Base-by-base conservation (phyloP, 768 basidiomycete genomes). In the Amanita thiersii region DNA sequence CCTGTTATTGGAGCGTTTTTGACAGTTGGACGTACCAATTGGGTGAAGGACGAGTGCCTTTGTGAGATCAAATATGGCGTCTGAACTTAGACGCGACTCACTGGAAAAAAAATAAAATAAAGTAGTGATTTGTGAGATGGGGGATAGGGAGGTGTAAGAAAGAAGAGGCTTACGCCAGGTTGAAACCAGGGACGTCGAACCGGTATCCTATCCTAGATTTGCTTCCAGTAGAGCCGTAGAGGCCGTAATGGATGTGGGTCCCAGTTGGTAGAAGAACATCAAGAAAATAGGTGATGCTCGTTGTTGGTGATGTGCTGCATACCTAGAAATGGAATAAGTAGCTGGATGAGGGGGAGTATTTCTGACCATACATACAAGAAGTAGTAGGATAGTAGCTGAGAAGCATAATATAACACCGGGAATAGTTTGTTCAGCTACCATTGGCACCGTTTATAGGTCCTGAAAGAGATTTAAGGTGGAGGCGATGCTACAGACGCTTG, bases 171-270 rank as follows among this genome's bases (percentile, higher is more conserved):
- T 56, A 77, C 79, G 59, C 56, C 53, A 77, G 66, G 17, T 42
- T 33, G 10, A 33, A 20, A 18, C n/a, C n/a, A 19, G 36, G 21
- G 8, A 14, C 18, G 12, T 37, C 15, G 78, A 70, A 39, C 57
- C 49, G 45, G 43, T 86, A 91, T 12, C 88, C 88, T 40, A 90
- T 59, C 14, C 57, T 52, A 3, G 60, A 54, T 15, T 53, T 35
- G 12, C 72, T 73, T n/a, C 79, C 81, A 10, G 83, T 84, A 59
- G 68, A 78, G 3, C 87, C 87, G 54, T 86, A 86, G n/a, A 81
- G 73, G 50, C 88, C 88, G 51, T 80, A 89, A 46, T 69, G 69
- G 10, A 14, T 33, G 43, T 63, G 64, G 51, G 62, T 45, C 10
- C 38, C n/a, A 17, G 56, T 55, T 3, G 61, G 66, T 9, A 55